Evolutionary conservation across 208 protist species (phyloP).

Genomic region (Trypanosoma lewisi): DNA sequence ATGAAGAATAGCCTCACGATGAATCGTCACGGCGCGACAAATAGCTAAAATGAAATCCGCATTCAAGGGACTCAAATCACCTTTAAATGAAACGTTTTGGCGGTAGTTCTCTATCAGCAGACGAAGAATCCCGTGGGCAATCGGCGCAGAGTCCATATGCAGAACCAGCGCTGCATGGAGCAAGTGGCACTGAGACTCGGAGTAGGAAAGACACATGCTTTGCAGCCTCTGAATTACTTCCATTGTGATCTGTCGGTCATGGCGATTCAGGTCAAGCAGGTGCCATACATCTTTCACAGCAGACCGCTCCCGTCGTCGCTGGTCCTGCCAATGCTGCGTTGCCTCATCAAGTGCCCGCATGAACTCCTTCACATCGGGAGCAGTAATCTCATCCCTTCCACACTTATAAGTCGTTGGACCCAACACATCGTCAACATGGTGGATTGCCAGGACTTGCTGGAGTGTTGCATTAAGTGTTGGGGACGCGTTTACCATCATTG

Average conservation of each 20-base stretch:
- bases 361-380: neutral
- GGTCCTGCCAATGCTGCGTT: neutral
- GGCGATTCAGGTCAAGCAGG: neutral
- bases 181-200: neutral
- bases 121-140: neutral
- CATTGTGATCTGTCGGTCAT: neutral
- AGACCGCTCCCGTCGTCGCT: neutral
- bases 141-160: slow-evolving; percentile 1
- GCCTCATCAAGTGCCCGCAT: neutral
- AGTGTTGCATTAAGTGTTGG: slow-evolving; percentile 1
- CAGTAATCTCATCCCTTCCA: neutral
- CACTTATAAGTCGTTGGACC: neutral
- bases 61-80: neutral
- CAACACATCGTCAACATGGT: neutral
- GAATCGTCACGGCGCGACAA: neutral
- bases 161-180: slow-evolving; percentile 5
- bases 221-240: neutral
- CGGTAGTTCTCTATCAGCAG: slow-evolving; percentile 1
- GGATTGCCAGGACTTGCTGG: neutral
- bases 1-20: neutral
- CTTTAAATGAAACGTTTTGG: neutral
- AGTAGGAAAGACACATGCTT: neutral
- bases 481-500: neutral
- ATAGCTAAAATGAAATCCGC: neutral
- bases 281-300: slow-evolving; percentile 2